Conservation (phyloP, 106 monocot genomes). For the Alisma plantagoaquatica region DNA sequence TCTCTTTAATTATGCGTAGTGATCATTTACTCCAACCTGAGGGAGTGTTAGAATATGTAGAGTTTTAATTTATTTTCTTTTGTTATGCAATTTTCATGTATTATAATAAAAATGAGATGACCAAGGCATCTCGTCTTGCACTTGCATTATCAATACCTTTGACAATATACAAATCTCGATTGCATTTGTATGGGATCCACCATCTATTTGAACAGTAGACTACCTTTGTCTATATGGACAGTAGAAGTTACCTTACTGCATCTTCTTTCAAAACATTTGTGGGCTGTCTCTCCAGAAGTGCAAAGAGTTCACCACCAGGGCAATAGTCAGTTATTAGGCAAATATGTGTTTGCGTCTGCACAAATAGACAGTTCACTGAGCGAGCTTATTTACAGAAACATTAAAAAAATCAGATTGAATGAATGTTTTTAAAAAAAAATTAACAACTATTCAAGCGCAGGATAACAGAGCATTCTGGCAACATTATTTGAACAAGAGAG, state of each 20-base stretch:
- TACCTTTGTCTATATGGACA: not conserved
- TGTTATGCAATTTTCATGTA: not conserved
- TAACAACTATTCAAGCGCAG: not conserved
- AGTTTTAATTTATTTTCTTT: not conserved
- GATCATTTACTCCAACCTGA: too few relatives aligned
- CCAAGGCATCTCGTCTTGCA: not conserved
- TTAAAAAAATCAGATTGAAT: not conserved
- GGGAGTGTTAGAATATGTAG: too few relatives aligned
- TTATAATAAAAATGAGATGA: not conserved
- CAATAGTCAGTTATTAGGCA: constrained; percentile 94
- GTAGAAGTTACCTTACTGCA: constrained; percentile 67
- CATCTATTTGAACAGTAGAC: too few relatives aligned
- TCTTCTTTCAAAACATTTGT: constrained; percentile 86
- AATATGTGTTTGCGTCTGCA: constrained; percentile 91
- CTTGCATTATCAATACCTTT: not conserved
- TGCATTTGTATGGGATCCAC: too few relatives aligned
- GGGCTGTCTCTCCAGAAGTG: constrained; percentile 84
- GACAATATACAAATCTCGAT: not conserved
- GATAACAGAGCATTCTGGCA: too few relatives aligned
- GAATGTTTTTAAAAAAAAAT: not conserved
- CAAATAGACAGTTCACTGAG: constrained; percentile 9
- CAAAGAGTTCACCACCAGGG: constrained; percentile 91
- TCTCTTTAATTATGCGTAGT: too few relatives aligned
- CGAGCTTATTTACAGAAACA: not conserved
- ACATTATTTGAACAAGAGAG: too few relatives aligned